Evolutionary conservation across 805 yeast species (phyloP).

Genomic region (Komagataella kurtzmanii): DNA sequence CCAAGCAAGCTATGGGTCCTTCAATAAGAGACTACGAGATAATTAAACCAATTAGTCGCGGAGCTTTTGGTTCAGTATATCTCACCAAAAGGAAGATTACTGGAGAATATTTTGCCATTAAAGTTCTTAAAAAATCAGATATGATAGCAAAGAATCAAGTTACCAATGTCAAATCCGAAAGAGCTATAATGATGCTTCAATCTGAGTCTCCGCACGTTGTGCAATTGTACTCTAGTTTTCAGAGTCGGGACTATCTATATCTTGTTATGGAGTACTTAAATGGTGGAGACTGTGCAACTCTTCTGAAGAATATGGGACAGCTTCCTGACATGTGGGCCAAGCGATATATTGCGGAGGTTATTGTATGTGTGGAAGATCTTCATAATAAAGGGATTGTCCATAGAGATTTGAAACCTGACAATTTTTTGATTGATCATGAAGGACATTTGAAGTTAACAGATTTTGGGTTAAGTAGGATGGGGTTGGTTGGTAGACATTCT

Average conservation of each 20-base stretch:
- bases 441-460: slow-evolving; percentile 94
- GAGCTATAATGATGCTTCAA: slow-evolving; percentile 98
- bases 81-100: slow-evolving; percentile 72
- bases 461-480: slow-evolving; percentile 87
- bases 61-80: slow-evolving; percentile 95
- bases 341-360: slow-evolving; percentile 78
- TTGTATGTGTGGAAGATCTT: slow-evolving; percentile 80
- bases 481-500: slow-evolving; percentile 68
- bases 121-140: slow-evolving; percentile 81
- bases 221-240: slow-evolving; percentile 76
- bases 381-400: slow-evolving; percentile 86
- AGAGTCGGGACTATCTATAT: slow-evolving; percentile 73
- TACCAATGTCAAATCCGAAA: slow-evolving; percentile 83
- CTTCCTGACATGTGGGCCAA: slow-evolving; percentile 80
- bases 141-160: slow-evolving; percentile 97
- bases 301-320: slow-evolving; percentile 70
- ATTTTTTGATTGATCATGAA: slow-evolving; percentile 64
- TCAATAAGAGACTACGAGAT: slow-evolving; percentile 83
- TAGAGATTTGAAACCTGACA: slow-evolving; percentile 93
- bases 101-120: slow-evolving; percentile 92
- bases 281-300: slow-evolving; percentile 92
- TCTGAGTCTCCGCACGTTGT: slow-evolving; percentile 90
- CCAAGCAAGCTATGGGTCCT: slow-evolving; percentile 40
- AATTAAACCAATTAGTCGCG: slow-evolving; percentile 86
- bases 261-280: slow-evolving; percentile 93